These are phyloP conservation scores for Starmera quercuum DNA, from an alignment of 805 yeast genomes.

Conservation along the genomic window DNA sequence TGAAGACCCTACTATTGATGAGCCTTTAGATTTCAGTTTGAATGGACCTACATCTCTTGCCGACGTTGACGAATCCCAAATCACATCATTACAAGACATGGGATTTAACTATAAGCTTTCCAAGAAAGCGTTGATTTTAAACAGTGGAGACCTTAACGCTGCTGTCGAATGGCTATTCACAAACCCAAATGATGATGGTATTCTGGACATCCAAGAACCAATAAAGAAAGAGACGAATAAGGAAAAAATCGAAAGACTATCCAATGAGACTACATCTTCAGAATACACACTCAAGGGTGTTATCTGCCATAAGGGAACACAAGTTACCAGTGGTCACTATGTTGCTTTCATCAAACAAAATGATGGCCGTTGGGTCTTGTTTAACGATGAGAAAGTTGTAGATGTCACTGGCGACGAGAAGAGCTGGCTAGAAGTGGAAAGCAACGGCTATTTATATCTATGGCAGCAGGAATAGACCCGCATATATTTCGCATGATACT, in stretches of 20 bases:
- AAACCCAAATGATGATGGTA: slow-evolving; percentile 75
- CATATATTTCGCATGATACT: too few relatives aligned
- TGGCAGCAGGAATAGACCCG: slow-evolving; percentile 14
- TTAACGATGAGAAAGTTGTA: slow-evolving; percentile 84
- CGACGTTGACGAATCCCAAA: slow-evolving; percentile 28
- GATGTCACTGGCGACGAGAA: slow-evolving; percentile 32
- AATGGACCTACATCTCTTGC: slow-evolving; percentile 3
- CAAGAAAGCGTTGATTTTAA: slow-evolving; percentile 61
- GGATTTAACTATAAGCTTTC: slow-evolving; percentile 67
- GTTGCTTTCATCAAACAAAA: slow-evolving; percentile 60
- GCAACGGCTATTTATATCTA: slow-evolving; percentile 40
- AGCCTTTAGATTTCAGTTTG: slow-evolving; percentile 16
- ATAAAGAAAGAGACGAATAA: slow-evolving; percentile 6
- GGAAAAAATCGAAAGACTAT: slow-evolving; percentile 4
- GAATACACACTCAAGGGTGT: slow-evolving; percentile 50
- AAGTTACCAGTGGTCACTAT: slow-evolving; percentile 86
- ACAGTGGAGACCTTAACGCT: slow-evolving; percentile 53
- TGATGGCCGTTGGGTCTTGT: slow-evolving; percentile 56
- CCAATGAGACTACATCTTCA: slow-evolving; percentile 5
- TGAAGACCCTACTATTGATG: slow-evolving; percentile 78
- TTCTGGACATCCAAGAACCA: slow-evolving; percentile 28
- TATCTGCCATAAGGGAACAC: slow-evolving; percentile 79
- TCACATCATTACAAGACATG: slow-evolving; percentile 56
- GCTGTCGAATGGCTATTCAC: slow-evolving; percentile 90
- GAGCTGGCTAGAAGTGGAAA: slow-evolving; percentile 25